Evolutionary conservation across 345 rosid genomes (phyloP).

Genomic region (Citrus inodora): DNA sequence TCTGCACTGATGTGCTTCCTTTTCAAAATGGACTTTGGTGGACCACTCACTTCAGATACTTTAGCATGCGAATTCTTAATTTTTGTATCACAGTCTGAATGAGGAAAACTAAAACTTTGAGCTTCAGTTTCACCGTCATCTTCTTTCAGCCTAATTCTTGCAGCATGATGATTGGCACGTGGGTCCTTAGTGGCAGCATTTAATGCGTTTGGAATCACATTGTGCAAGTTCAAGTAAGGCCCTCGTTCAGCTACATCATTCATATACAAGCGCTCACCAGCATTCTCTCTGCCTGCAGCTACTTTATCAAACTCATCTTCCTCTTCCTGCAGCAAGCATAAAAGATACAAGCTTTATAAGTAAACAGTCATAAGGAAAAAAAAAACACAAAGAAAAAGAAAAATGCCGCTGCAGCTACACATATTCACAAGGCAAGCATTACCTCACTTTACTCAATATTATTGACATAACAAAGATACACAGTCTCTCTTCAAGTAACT

Average conservation of each 20-base stretch:
- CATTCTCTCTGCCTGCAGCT: constrained; percentile 59
- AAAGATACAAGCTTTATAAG: background rate
- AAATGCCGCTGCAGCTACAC: background rate
- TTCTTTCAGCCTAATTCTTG: constrained; percentile 68
- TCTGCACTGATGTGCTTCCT: constrained; percentile 46
- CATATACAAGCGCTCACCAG: constrained; percentile 50
- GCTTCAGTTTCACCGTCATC: constrained; percentile 69
- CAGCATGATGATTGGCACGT: constrained; percentile 69
- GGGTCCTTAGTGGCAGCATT: constrained; percentile 41
- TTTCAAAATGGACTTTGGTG: constrained; percentile 53
- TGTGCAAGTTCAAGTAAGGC: constrained; percentile 33
- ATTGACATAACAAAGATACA: background rate
- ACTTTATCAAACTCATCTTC: constrained; percentile 82
- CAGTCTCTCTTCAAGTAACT: background rate
- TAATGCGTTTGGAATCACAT: constrained; percentile 32
- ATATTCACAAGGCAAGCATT: background rate
- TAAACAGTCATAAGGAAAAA: background rate
- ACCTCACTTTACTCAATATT: background rate
- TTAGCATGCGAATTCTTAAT: constrained; percentile 10
- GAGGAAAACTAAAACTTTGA: constrained; percentile 14
- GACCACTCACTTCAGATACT: constrained; percentile 8
- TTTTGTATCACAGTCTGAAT: constrained; percentile 25
- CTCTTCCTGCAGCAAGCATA: constrained; percentile 52
- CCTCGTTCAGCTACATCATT: constrained; percentile 35
- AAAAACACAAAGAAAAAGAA: background rate